A percentile compares a stretch with the other conserved stretches of the same genome.
Evolutionary conservation across 805 yeast species (phyloP).

Genomic region (Metschnikowia hibisci): DNA sequence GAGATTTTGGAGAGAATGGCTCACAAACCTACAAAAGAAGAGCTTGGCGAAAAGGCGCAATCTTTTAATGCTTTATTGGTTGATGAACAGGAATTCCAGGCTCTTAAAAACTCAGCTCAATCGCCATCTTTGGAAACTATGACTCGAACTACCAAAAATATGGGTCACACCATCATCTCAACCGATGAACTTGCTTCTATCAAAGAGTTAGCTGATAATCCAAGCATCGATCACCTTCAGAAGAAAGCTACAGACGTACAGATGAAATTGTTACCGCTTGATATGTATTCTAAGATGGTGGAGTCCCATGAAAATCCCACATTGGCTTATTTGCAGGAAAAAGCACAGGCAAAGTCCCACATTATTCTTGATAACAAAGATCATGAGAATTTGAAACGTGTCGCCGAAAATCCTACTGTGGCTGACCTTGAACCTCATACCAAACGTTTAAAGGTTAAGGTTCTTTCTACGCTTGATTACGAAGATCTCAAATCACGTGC

Average conservation of each 20-base stretch:
- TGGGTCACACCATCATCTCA: slow-evolving; percentile 12
- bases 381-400: slow-evolving; percentile 10
- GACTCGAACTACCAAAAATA: slow-evolving; percentile 10
- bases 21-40: slow-evolving; percentile 15
- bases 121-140: slow-evolving; percentile 26
- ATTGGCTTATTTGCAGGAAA: slow-evolving; percentile 6
- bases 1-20: slow-evolving; percentile 9
- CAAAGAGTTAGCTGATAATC: slow-evolving; percentile 28
- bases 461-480: not conserved
- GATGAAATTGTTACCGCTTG: slow-evolving; percentile 6
- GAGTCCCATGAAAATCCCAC: slow-evolving; percentile 6
- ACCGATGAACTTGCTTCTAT: slow-evolving; percentile 15
- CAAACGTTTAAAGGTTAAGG: not conserved
- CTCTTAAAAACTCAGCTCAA: slow-evolving; percentile 24
- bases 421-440: slow-evolving; percentile 17
- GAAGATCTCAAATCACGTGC: slow-evolving; percentile 1
- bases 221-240: slow-evolving; percentile 20
- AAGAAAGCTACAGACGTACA: slow-evolving; percentile 13
- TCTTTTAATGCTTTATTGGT: slow-evolving; percentile 2
- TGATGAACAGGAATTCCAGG: slow-evolving; percentile 1
- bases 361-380: slow-evolving; percentile 3
- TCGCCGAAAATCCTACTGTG: slow-evolving; percentile 17
- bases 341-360: slow-evolving; percentile 7
- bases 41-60: slow-evolving; percentile 9
- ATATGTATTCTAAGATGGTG: slow-evolving; percentile 6